Percentiles rank a stretch among this genome's conserved stretches.
These are phyloP conservation scores for Diplotaxis tenuifolia DNA, from an alignment of 345 rosid species.

Conservation along the genomic window DNA sequence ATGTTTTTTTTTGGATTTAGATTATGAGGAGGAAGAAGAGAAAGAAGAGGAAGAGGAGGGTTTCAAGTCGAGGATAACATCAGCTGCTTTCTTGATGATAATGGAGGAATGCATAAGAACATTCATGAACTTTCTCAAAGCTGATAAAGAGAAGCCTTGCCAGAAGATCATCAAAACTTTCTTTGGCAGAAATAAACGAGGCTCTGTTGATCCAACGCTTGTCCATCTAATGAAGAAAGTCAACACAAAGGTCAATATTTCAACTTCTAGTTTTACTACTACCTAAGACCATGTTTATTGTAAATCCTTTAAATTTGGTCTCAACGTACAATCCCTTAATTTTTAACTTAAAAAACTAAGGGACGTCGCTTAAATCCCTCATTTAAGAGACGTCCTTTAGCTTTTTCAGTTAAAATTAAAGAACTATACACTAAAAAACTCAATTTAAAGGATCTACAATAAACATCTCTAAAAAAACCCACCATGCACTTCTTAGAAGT, in stretches of 20 bases:
- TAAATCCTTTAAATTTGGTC: too few species aligned
- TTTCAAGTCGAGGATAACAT: conserved; percentile 66
- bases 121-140: conserved; percentile 91
- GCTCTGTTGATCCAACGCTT: conserved; percentile 78
- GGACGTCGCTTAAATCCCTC: too few species aligned
- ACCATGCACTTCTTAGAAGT: too few species aligned
- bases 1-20: not conserved
- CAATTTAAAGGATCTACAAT: too few species aligned
- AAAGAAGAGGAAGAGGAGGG: conserved; percentile 62
- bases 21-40: conserved; percentile 54
- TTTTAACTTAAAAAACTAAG: too few species aligned
- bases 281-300: too few species aligned
- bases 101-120: conserved; percentile 93
- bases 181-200: conserved; percentile 60
- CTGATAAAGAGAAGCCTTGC: conserved; percentile 75
- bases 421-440: too few species aligned
- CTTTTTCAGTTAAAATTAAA: too few species aligned
- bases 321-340: too few species aligned
- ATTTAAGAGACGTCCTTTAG: too few species aligned
- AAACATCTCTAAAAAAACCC: too few species aligned
- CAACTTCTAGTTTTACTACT: not conserved
- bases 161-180: conserved; percentile 62
- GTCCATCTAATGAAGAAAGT: conserved; percentile 80
- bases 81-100: conserved; percentile 74
- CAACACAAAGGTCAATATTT: conserved; percentile 61